Conservation (phyloP, 208 protist species). For the Leishmania tropica region DNA sequence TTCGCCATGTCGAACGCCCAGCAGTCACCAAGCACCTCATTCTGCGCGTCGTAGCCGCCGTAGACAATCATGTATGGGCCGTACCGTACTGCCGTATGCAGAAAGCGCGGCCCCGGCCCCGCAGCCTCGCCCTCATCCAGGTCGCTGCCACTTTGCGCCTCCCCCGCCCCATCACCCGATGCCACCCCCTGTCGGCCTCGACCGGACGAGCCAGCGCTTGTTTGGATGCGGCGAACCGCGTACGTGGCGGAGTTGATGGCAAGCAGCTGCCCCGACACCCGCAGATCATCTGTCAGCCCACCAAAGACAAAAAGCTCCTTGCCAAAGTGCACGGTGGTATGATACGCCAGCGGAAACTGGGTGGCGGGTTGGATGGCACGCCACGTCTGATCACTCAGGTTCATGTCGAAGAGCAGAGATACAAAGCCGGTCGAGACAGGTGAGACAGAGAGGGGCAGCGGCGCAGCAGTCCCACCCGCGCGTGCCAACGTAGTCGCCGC, state of each 20-base stretch:
- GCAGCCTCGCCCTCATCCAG: background rate
- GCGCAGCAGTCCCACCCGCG: slow-evolving; percentile 3
- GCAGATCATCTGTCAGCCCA: slow-evolving; percentile 66
- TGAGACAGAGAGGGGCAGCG: background rate
- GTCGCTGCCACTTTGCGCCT: background rate
- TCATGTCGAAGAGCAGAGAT: slow-evolving; percentile 85
- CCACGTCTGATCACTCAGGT: slow-evolving; percentile 61
- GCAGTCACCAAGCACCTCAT: slow-evolving; percentile 61
- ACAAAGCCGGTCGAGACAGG: slow-evolving; percentile 62
- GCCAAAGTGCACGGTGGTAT: slow-evolving; percentile 63
- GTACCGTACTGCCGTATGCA: slow-evolving; percentile 81
- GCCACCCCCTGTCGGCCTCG: background rate
- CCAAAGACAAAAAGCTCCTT: slow-evolving; percentile 82
- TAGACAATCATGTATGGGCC: slow-evolving; percentile 85
- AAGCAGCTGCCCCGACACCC: slow-evolving; percentile 72
- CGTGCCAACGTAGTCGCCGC: background rate
- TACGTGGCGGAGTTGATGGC: slow-evolving; percentile 63
- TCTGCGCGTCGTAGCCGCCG: slow-evolving; percentile 76
- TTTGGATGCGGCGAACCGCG: slow-evolving; percentile 47
- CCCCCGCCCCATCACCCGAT: background rate
- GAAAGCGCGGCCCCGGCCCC: slow-evolving; percentile 45
- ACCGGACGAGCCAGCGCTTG: background rate
- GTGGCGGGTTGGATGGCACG: slow-evolving; percentile 67
- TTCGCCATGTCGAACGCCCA: slow-evolving; percentile 87
- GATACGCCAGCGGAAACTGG: slow-evolving; percentile 72